Percentiles rank a stretch among this genome's conserved stretches.
Conservation (phyloP, 2,329 filamentous ascomycete species). For the Alternaria arbusti region DNA sequence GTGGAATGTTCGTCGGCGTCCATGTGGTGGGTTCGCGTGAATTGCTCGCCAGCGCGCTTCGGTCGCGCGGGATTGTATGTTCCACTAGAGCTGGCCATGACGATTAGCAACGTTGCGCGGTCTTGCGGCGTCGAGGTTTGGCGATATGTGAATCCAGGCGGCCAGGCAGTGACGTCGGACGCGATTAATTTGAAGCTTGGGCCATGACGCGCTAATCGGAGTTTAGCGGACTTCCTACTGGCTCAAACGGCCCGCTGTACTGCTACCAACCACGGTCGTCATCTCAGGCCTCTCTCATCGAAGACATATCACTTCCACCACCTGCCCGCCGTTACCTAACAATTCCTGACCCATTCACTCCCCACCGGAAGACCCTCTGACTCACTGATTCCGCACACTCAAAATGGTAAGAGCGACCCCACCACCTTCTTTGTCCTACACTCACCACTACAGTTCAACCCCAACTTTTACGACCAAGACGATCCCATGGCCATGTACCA, state of each 20-base stretch:
- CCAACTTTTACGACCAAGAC: conserved; percentile 60
- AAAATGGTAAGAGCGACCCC: conserved; percentile 43
- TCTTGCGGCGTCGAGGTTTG: neutral
- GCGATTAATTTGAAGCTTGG: conserved; percentile 26
- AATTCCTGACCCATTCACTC: neutral
- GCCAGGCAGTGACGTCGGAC: conserved; percentile 20
- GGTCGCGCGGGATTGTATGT: conserved; percentile 68
- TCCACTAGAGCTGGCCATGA: conserved; percentile 40
- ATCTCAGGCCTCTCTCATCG: conserved; percentile 2
- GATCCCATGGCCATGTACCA: conserved; percentile 62
- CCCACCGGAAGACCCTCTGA: neutral
- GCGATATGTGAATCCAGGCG: neutral
- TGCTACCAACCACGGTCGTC: conserved; percentile 18
- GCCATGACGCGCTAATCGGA: conserved; percentile 14
- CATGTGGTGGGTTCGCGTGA: conserved; percentile 74
- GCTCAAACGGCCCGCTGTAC: conserved; percentile 28
- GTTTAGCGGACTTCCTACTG: conserved; percentile 10
- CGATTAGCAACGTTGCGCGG: neutral
- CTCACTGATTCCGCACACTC: neutral
- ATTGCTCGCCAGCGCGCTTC: conserved; percentile 83
- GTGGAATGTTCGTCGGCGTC: conserved; percentile 59
- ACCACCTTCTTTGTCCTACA: conserved; percentile 17
- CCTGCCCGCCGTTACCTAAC: conserved; percentile 23
- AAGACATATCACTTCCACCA: conserved; percentile 12
- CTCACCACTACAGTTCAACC: conserved; percentile 47